Percentiles rank a stretch among this genome's conserved stretches.
These are phyloP conservation scores for Cucurbita argyrosperma DNA, from an alignment of 306 rosid genomes.

Conservation along the genomic window DNA sequence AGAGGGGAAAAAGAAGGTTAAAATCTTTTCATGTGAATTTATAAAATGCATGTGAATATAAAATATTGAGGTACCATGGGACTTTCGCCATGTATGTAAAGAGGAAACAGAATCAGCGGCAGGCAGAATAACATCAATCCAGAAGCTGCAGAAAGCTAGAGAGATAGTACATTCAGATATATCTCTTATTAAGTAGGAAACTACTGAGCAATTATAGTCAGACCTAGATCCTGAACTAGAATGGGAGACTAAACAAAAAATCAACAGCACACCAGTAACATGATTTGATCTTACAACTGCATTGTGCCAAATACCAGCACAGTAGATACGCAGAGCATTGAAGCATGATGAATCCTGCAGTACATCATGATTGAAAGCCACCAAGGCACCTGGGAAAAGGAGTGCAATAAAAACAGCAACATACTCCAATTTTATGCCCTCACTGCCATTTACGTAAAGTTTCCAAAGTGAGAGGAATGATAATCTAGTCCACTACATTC, in stretches of 20 bases:
- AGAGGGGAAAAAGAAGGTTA: background rate
- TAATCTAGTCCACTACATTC: conserved; percentile 25
- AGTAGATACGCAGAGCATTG: conserved; percentile 55
- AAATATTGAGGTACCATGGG: conserved; percentile 43
- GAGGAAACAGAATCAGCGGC: conserved; percentile 63
- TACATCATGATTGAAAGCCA: conserved; percentile 48
- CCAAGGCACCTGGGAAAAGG: conserved; percentile 82
- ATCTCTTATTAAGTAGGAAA: background rate
- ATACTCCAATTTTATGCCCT: conserved; percentile 70
- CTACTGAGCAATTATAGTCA: background rate
- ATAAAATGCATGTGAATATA: background rate
- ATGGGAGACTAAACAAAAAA: background rate
- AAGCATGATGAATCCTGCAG: conserved; percentile 37
- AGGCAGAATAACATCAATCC: conserved; percentile 53
- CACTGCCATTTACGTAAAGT: conserved; percentile 52
- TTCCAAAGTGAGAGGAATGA: conserved; percentile 27
- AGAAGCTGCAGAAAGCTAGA: conserved; percentile 66
- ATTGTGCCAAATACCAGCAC: conserved; percentile 96
- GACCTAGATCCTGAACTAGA: background rate
- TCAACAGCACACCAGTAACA: background rate
- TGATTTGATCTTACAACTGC: conserved; percentile 47
- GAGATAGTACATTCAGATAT: conserved; percentile 11
- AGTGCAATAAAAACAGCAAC: conserved; percentile 61
- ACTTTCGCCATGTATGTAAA: conserved; percentile 36
- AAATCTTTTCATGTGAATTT: background rate